Percentiles rank a stretch among this genome's conserved stretches.
These are phyloP conservation scores for Fraxinus pennsylvanica DNA, from an alignment of 257 asterid species.

Conservation along the genomic window DNA sequence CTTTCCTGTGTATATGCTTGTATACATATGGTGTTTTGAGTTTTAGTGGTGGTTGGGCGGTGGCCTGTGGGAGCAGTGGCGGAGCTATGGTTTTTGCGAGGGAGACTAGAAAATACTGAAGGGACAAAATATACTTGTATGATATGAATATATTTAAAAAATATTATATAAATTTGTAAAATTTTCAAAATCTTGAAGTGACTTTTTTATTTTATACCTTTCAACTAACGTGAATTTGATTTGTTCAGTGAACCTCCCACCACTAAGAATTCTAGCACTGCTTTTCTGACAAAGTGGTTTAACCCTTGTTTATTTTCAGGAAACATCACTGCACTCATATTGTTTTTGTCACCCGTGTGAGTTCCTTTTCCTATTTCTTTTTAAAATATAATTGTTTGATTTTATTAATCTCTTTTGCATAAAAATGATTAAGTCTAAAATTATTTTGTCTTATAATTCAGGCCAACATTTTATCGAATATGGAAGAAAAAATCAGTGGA, in stretches of 20 bases:
- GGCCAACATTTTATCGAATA: slow-evolving; percentile 71
- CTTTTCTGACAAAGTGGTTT: too few species aligned
- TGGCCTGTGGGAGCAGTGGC: too few species aligned
- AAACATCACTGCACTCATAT: slow-evolving; percentile 57
- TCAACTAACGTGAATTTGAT: not conserved
- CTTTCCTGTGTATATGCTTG: not conserved
- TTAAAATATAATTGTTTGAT: not conserved
- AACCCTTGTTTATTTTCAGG: slow-evolving; percentile 48
- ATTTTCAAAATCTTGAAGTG: not conserved
- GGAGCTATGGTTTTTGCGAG: too few species aligned
- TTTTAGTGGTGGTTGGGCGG: too few species aligned
- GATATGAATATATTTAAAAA: too few species aligned
- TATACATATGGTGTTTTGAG: not conserved
- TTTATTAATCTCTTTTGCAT: too few species aligned
- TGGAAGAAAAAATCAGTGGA: slow-evolving; percentile 73
- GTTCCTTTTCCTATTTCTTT: slow-evolving; percentile 23
- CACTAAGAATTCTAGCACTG: too few species aligned
- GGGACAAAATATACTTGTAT: too few species aligned
- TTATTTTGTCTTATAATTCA: slow-evolving; percentile 8
- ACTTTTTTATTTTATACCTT: not conserved
- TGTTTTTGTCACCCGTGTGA: slow-evolving; percentile 83
- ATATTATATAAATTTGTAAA: too few species aligned
- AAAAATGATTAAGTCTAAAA: too few species aligned
- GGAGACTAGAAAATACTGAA: too few species aligned
- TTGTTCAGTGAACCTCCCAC: not conserved